These are phyloP conservation scores for Cystobasidium slooffiae DNA, from an alignment of 1,284 basidiomycete species.

Conservation along the genomic window DNA sequence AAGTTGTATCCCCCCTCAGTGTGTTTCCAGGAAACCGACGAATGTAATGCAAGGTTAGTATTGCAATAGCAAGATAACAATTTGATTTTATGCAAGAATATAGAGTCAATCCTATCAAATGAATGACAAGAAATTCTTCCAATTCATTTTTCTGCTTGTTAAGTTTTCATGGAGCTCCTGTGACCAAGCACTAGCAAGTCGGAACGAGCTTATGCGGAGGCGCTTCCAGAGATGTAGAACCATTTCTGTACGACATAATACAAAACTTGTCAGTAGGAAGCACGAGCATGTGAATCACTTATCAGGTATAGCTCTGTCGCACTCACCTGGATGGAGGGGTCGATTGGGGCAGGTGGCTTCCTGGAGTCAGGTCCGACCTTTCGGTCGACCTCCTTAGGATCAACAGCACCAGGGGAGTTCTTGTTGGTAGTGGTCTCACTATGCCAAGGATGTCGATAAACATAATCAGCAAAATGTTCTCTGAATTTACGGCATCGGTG, in stretches of 20 bases:
- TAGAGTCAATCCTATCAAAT: background rate
- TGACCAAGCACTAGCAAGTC: background rate
- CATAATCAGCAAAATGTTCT: too few relatives aligned
- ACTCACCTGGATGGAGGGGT: conserved; percentile 68
- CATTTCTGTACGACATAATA: conserved; percentile 54
- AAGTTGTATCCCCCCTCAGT: too few relatives aligned
- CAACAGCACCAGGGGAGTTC: conserved; percentile 73
- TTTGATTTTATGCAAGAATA: background rate
- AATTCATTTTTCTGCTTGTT: background rate
- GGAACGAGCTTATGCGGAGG: conserved; percentile 28
- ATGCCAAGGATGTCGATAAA: conserved; percentile 55
- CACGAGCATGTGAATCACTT: too few relatives aligned
- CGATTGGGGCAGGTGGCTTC: conserved; percentile 80
- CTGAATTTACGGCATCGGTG: too few relatives aligned
- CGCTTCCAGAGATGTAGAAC: conserved; percentile 56
- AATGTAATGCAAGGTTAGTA: background rate
- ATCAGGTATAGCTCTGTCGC: too few relatives aligned
- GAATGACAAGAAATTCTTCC: background rate
- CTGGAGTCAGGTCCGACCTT: conserved; percentile 77
- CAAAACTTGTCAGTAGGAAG: too few relatives aligned
- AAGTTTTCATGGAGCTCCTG: background rate
- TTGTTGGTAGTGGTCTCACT: conserved; percentile 67
- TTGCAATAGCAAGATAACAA: conserved; percentile 5
- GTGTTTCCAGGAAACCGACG: too few relatives aligned
- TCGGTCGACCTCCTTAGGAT: conserved; percentile 69